phyloP scores from a whole-genome alignment of 2,329 filamentous ascomycete genomes.

The Alternaria panax region DNA sequence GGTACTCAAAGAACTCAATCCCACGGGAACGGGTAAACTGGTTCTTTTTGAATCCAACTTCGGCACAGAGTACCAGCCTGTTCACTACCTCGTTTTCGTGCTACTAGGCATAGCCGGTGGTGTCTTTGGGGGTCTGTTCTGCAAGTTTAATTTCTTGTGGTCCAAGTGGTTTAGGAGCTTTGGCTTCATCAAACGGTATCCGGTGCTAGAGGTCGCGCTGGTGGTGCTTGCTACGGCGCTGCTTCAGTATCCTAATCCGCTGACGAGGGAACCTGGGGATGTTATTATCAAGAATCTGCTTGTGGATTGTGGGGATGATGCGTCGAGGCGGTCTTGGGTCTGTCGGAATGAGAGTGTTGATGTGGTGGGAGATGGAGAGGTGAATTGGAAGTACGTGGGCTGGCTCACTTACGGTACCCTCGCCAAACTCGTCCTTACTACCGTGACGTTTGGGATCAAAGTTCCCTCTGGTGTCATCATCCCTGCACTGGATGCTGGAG shows the following conservation, averaged over 20 bases:
- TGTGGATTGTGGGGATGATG: conserved; percentile 59
- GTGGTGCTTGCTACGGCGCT: conserved; percentile 63
- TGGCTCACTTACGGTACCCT: conserved; percentile 63
- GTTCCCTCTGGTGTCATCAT: conserved; percentile 69
- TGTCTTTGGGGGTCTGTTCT: conserved; percentile 66
- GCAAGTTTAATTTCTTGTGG: conserved; percentile 65
- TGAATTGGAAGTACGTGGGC: conserved; percentile 55
- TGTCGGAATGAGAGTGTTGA: conserved; percentile 57
- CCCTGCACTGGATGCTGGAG: conserved; percentile 64
- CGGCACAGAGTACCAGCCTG: conserved; percentile 61
- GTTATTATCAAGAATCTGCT: conserved; percentile 64
- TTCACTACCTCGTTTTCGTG: conserved; percentile 65
- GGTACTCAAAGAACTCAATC: conserved; percentile 65
- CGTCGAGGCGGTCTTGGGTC: conserved; percentile 54
- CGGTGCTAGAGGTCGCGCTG: conserved; percentile 63
- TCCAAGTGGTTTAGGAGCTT: conserved; percentile 62
- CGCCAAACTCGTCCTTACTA: conserved; percentile 64
- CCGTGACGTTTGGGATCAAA: conserved; percentile 67
- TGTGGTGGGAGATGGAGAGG: neutral
- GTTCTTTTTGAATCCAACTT: conserved; percentile 69
- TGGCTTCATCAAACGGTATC: conserved; percentile 61
- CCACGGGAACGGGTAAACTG: conserved; percentile 66
- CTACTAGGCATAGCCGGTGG: conserved; percentile 65
- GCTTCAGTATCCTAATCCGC: conserved; percentile 64
- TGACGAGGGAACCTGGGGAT: conserved; percentile 64